Evolutionary conservation across 2,329 filamentous ascomycete species (phyloP), one percentile per base, ranked within the genome.

Genomic region (Colletotrichum sp.): DNA sequence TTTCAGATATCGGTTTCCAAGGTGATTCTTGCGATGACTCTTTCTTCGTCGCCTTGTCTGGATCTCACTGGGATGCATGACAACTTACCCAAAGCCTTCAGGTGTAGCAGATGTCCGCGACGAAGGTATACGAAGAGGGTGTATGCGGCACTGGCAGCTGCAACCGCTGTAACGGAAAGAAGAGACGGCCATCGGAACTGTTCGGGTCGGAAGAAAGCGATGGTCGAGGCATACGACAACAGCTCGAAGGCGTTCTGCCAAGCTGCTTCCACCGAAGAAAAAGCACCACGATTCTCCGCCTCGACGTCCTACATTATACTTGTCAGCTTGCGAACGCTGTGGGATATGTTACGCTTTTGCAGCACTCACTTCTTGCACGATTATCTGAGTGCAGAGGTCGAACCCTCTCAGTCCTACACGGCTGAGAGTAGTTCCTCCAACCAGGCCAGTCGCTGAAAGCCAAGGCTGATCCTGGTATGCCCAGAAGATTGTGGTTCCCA

Each of bases 241-340:
- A 95, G 87, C 82, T 96, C 94, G 77, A 95, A 95, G 1, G 90
- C 78, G 77, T 92, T 95, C 81, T 96, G 94, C 52, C 92, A 88
- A 0, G 92, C 89, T 10, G 92, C 89, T 82, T 96, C 94, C 9
- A 92, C 89, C 0, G 93, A 87, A 0, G 94, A 95, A 79, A 96
- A 96, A 0, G 88, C 85, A 1, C 93, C 94, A n/a, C 94, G 90
- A 52, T 87, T 82, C n/a, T 87, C 83, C 18, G 86, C 84, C 55
- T 90, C 86, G 24, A 93, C 88, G 70, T 90, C 88, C 90, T 92
- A 49, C 1, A 30, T 3, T 6, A 9, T 24, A 28, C 10, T 2
- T 8, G 34, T 69, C 59, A 59, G n/a, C 16, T 60, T 18, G 5
- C 24, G 16, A 60, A 21, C 26, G 26, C 4, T 34, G 12, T 10